phyloP scores from a whole-genome alignment of 2,329 filamentous ascomycete genomes.

The Taxawa tesnikishii region DNA sequence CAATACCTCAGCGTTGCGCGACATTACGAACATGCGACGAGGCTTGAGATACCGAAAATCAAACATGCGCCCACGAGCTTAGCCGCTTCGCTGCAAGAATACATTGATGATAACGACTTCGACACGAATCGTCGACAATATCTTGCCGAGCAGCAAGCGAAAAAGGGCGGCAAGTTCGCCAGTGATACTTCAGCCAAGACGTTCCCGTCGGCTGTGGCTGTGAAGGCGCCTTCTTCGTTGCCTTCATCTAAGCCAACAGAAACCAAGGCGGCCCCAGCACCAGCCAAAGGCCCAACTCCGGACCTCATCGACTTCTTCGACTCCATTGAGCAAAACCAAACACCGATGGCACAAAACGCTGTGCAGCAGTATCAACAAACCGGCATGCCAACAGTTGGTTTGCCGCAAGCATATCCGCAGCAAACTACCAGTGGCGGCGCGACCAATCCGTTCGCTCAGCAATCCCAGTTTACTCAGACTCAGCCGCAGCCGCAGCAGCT shows the following conservation, averaged over 20 bases:
- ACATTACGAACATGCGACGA: conserved; percentile 82
- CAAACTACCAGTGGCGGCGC: conserved; percentile 8
- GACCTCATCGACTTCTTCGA: conserved; percentile 93
- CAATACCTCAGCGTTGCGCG: conserved; percentile 78
- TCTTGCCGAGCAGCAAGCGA: conserved; percentile 71
- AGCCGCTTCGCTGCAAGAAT: conserved; percentile 81
- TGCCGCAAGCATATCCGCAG: conserved; percentile 18
- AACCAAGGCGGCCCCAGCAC: conserved; percentile 10
- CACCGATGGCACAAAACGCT: conserved; percentile 34
- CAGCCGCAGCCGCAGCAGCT: conserved; percentile 31
- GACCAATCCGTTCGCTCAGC: conserved; percentile 29
- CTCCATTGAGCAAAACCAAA: conserved; percentile 82
- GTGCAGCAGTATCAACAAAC: conserved; percentile 16
- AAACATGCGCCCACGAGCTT: conserved; percentile 94
- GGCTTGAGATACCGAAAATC: conserved; percentile 88
- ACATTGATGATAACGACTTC: conserved; percentile 88
- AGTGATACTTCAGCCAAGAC: conserved; percentile 17
- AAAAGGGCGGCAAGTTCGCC: conserved; percentile 35
- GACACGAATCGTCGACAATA: conserved; percentile 89
- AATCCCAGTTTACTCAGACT: conserved; percentile 24
- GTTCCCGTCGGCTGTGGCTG: conserved; percentile 12
- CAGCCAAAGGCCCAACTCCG: conserved; percentile 51
- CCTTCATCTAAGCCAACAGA: conserved; percentile 16
- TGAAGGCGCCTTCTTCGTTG: conserved; percentile 20
- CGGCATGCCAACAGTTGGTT: conserved; percentile 9